Evolutionary conservation across 2,329 filamentous ascomycete genomes (phyloP), one percentile per base, ranked within the genome.

Genomic region (Microthyrium microscopicum): DNA sequence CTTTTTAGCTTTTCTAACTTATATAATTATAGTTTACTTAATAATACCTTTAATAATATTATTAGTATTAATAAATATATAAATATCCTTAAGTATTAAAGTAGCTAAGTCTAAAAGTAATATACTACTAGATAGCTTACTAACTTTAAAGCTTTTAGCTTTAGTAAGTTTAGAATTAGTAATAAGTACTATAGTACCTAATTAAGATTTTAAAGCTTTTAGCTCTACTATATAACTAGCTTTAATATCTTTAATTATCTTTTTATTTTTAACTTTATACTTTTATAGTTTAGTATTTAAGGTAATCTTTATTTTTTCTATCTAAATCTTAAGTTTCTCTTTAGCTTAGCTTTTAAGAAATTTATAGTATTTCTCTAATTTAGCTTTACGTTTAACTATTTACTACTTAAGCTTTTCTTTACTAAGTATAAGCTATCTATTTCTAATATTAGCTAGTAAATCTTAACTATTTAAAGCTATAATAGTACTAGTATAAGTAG

Each of bases 1-100:
- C 39, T 60, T 52, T 29, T 55, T 58, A 9, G 48, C 47, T n/a
- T n/a, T n/a, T n/a, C n/a, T n/a, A 18, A 69, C 41, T 33, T 56
- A 51, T 22, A 45, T 55, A 33, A 65, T 67, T 27, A 73, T 68
- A 44, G 82, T 81, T 36, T 63, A 68, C 13, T 49, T 50, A n/a
- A 73, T 43, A 31, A 71, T 66, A 3, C 42, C 50, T 29, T 58
- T 60, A 32, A 70, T 55, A 0, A 54, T 56, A 28, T 58, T 47
- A 41, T 70, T 69, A 31, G 56, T 62, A 11, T 57, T 46, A 18
- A 70, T 49, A 20, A 71, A 54, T 9, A 65, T 55, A 37, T 56
- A 57, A 2, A 59, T 59, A 44, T 71, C 64, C 21, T 34, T 30
- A n/a, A 41, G 41, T 5, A 40, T 30, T 33, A n/a, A n/a, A n/a